Evolutionary conservation across 2,329 filamentous ascomycete genomes (phyloP).

Genomic region (Bipolaris oryzae): DNA sequence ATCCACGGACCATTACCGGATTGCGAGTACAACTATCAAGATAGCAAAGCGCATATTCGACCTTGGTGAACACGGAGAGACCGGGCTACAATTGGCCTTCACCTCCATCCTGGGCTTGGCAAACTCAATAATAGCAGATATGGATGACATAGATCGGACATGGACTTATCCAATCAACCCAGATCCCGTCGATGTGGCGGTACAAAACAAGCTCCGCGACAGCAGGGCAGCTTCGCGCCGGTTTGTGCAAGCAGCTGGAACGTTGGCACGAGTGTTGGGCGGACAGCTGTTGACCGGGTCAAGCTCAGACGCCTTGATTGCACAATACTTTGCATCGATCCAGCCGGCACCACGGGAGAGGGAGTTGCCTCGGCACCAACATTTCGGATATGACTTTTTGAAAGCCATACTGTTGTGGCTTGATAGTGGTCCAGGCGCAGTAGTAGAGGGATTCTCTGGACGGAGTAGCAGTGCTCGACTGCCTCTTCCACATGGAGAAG

Average conservation of each 20-base stretch:
- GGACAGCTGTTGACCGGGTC: conserved; percentile 56
- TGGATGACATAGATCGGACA: conserved; percentile 61
- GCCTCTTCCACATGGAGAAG: conserved; percentile 59
- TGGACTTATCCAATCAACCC: conserved; percentile 68
- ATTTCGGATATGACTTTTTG: conserved; percentile 69
- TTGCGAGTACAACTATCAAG: conserved; percentile 61
- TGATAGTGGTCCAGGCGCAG: conserved; percentile 61
- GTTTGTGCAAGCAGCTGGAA: conserved; percentile 68
- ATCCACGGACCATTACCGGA: conserved; percentile 61
- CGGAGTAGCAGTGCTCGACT: conserved; percentile 53
- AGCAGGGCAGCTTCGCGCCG: conserved; percentile 63
- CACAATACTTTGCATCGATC: conserved; percentile 58
- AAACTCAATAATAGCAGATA: conserved; percentile 57
- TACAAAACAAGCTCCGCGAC: conserved; percentile 63
- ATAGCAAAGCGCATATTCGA: conserved; percentile 63
- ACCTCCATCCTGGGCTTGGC: conserved; percentile 48
- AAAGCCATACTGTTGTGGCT: conserved; percentile 68
- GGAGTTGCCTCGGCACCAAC: conserved; percentile 49
- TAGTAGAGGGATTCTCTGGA: conserved; percentile 64
- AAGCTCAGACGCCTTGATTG: conserved; percentile 43
- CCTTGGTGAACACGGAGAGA: conserved; percentile 40
- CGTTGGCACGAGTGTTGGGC: conserved; percentile 62
- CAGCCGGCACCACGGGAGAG: conserved; percentile 51
- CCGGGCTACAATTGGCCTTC: conserved; percentile 53
- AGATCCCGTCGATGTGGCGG: conserved; percentile 56